These are phyloP conservation scores for Aspergillus coremiiformis DNA, from an alignment of 495 filamentous ascomycete genomes.

Conservation along the genomic window DNA sequence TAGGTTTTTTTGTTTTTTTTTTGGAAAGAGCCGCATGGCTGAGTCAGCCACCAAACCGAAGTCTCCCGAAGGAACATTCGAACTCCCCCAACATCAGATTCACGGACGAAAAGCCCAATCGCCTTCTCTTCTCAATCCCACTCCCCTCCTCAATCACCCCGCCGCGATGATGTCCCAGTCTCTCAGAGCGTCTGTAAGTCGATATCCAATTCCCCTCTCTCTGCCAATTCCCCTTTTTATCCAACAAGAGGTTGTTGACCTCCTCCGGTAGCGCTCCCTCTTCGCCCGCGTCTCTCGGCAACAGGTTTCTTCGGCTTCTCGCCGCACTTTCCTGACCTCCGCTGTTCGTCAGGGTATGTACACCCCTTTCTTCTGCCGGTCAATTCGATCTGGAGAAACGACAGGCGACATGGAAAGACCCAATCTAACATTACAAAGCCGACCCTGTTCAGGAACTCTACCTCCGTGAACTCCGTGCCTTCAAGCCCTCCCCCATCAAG, in stretches of 20 bases:
- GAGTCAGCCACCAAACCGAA: conserved; percentile 26
- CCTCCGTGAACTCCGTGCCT: conserved; percentile 85
- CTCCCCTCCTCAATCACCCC: conserved; percentile 26
- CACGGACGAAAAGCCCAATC: conserved; percentile 33
- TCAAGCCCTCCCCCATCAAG: conserved; percentile 82
- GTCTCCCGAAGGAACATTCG: conserved; percentile 21
- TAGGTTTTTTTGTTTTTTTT: background rate
- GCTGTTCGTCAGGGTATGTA: conserved; percentile 37
- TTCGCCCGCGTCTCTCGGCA: conserved; percentile 70
- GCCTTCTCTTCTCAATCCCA: conserved; percentile 16
- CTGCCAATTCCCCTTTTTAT: background rate
- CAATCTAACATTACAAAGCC: conserved; percentile 46
- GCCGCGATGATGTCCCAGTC: conserved; percentile 61
- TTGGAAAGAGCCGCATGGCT: conserved; percentile 17
- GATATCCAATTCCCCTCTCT: background rate
- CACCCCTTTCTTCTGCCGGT: background rate
- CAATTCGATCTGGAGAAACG: background rate
- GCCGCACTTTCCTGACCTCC: conserved; percentile 70
- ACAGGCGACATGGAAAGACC: background rate
- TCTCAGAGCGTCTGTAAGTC: conserved; percentile 59
- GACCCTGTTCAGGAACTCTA: conserved; percentile 97
- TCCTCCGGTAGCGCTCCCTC: conserved; percentile 65
- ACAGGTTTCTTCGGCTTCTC: conserved; percentile 52
- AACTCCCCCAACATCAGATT: conserved; percentile 28
- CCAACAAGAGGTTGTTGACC: background rate